Percentiles rank a stretch among this genome's conserved stretches.
Conservation (phyloP, 2,329 filamentous ascomycete genomes). For the Microdochium trichocladiopsis region DNA sequence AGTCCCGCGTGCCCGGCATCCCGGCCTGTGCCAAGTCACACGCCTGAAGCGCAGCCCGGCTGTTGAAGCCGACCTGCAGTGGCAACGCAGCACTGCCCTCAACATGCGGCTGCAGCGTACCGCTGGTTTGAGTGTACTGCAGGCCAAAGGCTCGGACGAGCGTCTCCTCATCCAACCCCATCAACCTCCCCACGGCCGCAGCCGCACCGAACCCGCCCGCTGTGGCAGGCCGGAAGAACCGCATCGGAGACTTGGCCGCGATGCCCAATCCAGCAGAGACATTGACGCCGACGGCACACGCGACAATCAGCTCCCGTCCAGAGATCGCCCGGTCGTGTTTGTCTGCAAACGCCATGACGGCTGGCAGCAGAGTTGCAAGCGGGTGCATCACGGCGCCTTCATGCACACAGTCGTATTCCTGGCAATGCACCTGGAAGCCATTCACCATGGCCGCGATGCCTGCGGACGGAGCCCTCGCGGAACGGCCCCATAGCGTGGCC, state of each 20-base stretch:
- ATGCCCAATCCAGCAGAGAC: conserved; percentile 4
- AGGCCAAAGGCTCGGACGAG: conserved; percentile 5
- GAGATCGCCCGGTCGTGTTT: not conserved
- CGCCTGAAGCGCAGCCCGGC: conserved; percentile 3
- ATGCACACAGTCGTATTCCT: conserved; percentile 6
- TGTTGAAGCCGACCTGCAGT: conserved; percentile 4
- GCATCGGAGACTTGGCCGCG: conserved; percentile 3
- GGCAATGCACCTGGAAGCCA: conserved; percentile 5
- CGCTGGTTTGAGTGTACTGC: conserved; percentile 5
- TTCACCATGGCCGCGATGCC: conserved; percentile 3
- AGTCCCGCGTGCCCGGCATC: conserved; percentile 1
- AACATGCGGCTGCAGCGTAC: conserved; percentile 4
- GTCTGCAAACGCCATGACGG: conserved; percentile 3
- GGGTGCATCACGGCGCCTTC: conserved; percentile 5
- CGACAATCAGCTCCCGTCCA: conserved; percentile 4
- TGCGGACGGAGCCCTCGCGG: conserved; percentile 1
- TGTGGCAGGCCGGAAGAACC: conserved; percentile 4
- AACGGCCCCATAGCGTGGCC: conserved; percentile 3
- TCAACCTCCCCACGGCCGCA: conserved; percentile 2
- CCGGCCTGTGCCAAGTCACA: conserved; percentile 1
- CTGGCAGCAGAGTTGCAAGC: conserved; percentile 3
- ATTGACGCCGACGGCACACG: conserved; percentile 5
- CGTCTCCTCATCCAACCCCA: conserved; percentile 1
- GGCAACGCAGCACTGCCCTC: conserved; percentile 4
- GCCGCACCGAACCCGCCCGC: conserved; percentile 4